phyloP scores from a whole-genome alignment of 768 basidiomycete genomes.

The Leccinum ochraceum region DNA sequence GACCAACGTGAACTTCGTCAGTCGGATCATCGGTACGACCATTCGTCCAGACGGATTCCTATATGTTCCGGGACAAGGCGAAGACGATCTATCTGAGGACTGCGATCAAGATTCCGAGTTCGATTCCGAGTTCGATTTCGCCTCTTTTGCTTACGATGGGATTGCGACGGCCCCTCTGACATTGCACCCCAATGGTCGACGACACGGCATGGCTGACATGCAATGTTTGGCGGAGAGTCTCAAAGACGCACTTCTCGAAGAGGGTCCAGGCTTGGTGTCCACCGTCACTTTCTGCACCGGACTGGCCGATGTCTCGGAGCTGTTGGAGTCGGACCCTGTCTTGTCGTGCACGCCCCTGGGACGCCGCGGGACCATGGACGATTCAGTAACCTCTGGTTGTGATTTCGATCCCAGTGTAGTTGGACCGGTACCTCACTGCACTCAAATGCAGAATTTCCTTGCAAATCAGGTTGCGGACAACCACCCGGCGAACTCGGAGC shows the following conservation, averaged over 20 bases:
- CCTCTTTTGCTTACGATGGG: background rate
- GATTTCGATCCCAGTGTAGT: no score
- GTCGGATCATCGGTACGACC: constrained; percentile 18
- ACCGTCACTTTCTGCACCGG: background rate
- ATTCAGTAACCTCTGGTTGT: background rate
- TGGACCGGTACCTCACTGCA: no score
- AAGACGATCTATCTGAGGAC: background rate
- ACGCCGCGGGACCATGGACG: background rate
- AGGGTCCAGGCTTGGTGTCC: background rate
- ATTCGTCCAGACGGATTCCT: constrained; percentile 13
- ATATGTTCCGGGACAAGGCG: background rate
- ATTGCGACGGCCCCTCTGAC: background rate
- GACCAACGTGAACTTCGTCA: constrained; percentile 9
- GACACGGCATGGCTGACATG: constrained; percentile 16
- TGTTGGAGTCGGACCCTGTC: background rate
- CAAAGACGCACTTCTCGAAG: background rate
- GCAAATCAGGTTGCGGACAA: background rate
- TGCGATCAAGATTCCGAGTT: background rate
- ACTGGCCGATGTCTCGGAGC: background rate
- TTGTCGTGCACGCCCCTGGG: background rate
- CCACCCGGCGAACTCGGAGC: background rate
- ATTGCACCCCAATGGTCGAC: background rate
- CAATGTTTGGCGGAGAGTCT: background rate
- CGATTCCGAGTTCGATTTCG: background rate
- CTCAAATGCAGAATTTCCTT: no score